Evolutionary conservation across 139 green algal species (phyloP).

Genomic region (Mesotaenium endlicherianum): DNA sequence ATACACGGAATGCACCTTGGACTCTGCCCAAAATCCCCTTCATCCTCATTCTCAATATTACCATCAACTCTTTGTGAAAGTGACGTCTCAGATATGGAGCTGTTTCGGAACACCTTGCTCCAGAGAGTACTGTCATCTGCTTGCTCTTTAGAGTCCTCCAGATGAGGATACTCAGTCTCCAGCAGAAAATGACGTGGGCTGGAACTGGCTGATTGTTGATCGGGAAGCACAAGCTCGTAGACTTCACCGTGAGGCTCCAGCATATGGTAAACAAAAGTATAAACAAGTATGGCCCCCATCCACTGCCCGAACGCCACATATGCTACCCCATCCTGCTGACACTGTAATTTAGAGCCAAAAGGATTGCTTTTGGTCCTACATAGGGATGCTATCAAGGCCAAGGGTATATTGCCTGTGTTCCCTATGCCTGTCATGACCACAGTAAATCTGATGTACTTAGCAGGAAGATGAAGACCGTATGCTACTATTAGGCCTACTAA

Average conservation of each 20-base stretch:
- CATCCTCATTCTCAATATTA: no score
- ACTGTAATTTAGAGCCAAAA: background rate
- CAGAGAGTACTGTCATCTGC: no score
- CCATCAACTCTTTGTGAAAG: no score
- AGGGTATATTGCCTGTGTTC: background rate
- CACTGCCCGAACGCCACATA: conserved; percentile 2
- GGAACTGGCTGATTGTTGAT: background rate
- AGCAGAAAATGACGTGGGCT: no score
- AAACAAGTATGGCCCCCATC: background rate
- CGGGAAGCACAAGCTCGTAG: background rate
- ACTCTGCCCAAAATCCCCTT: no score
- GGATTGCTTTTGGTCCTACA: background rate
- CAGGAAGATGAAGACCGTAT: background rate
- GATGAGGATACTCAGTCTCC: no score
- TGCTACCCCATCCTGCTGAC: background rate
- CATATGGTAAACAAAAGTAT: conserved; percentile 10
- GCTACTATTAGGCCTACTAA: conserved; percentile 4
- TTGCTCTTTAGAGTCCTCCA: no score
- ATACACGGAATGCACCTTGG: conserved; percentile 5
- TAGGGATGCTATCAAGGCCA: background rate
- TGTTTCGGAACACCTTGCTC: no score
- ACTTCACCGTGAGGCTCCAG: background rate
- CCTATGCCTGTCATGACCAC: conserved; percentile 18
- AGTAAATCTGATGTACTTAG: background rate
- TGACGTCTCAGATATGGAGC: no score